Conservation (phyloP, 2,329 filamentous ascomycete species). For the Neopestalotiopsis clavispora region DNA sequence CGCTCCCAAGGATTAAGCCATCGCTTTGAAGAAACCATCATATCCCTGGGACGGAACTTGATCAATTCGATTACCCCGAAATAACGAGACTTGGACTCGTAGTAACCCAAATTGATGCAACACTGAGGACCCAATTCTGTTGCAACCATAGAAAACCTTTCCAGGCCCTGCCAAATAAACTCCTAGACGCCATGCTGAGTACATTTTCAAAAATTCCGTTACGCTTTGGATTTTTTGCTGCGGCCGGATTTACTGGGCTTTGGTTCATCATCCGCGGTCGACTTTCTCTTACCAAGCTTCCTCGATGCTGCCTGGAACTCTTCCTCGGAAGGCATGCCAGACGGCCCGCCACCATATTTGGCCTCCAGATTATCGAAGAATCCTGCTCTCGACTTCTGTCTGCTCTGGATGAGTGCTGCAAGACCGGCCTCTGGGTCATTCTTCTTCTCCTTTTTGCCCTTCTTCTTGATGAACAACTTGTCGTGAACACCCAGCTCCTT, state of each 20-base stretch:
- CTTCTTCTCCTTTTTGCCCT: slow-evolving; percentile 48
- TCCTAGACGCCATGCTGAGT: slow-evolving; percentile 9
- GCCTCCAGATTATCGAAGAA: slow-evolving; percentile 78
- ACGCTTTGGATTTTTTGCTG: slow-evolving; percentile 23
- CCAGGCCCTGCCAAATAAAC: background rate
- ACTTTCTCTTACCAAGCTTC: slow-evolving; percentile 45
- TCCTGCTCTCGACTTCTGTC: slow-evolving; percentile 66
- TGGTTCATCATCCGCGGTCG: slow-evolving; percentile 24
- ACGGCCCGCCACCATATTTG: slow-evolving; percentile 70
- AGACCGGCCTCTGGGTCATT: slow-evolving; percentile 55
- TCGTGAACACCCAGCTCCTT: slow-evolving; percentile 78
- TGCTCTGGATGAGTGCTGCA: slow-evolving; percentile 75
- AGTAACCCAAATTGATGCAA: background rate
- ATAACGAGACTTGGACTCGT: background rate
- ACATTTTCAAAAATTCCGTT: background rate
- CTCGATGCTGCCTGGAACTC: slow-evolving; percentile 63
- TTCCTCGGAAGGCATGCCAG: slow-evolving; percentile 66
- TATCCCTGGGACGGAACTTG: background rate
- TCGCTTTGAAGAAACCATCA: too few relatives aligned
- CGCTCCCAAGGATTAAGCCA: too few relatives aligned
- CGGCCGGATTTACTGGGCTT: slow-evolving; percentile 15
- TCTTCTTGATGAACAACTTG: slow-evolving; percentile 64
- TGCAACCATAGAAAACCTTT: background rate
- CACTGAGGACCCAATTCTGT: background rate
- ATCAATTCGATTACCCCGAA: background rate